These are phyloP conservation scores for Paramecium sexaurelia DNA, from an alignment of 73 alveolate genomes.

Conservation along the genomic window DNA sequence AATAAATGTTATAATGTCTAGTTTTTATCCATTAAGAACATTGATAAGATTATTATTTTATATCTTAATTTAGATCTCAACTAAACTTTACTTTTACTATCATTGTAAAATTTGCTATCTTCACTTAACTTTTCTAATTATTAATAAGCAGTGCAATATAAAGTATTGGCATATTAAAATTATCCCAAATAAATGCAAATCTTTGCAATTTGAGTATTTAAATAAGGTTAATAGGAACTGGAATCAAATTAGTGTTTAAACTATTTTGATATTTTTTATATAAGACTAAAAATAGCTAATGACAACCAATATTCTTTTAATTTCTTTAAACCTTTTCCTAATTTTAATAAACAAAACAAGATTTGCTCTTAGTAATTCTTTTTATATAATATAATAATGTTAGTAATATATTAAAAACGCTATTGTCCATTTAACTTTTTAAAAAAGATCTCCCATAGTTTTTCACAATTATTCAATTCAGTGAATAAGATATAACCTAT, in stretches of 20 bases:
- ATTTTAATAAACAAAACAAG: neutral
- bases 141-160: neutral
- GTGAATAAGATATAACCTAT: neutral
- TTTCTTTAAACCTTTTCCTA: neutral
- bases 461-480: neutral
- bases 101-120: neutral
- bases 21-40: no score
- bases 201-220: neutral
- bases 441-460: neutral
- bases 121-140: neutral
- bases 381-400: no score
- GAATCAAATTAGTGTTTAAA: neutral
- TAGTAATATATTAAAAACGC: neutral
- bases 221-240: neutral
- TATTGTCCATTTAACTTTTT: neutral
- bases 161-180: neutral
- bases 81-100: neutral
- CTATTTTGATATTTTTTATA: neutral
- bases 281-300: neutral
- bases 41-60: neutral
- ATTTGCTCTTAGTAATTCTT: no score
- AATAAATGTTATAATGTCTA: neutral
- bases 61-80: neutral
- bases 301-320: conserved; percentile 4
- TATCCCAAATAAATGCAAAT: neutral